Evolutionary conservation across 2,329 filamentous ascomycete species (phyloP).

Genomic region (Aspergillus phoenicis): DNA sequence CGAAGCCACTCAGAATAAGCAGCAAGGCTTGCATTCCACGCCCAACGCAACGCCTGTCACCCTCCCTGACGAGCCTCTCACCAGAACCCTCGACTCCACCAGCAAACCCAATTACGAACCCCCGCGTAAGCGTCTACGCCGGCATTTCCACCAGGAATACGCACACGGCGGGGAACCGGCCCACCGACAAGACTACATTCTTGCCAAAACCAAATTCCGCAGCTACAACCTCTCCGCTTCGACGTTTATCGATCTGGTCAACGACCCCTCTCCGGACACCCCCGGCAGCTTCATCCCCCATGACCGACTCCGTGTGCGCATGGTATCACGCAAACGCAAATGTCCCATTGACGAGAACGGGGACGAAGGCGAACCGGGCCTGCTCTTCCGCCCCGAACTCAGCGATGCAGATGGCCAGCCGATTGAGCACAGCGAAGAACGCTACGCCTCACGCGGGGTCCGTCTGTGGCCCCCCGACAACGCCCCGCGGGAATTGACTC

Average conservation of each 20-base stretch:
- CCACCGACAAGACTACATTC: conserved; percentile 43
- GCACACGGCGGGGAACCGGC: conserved; percentile 25
- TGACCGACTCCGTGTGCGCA: conserved; percentile 46
- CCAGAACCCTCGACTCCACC: conserved; percentile 29
- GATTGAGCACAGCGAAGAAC: conserved; percentile 41
- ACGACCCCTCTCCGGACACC: conserved; percentile 33
- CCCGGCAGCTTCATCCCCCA: conserved; percentile 32
- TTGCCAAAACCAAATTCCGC: conserved; percentile 48
- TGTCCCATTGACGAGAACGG: conserved; percentile 40
- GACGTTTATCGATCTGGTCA: conserved; percentile 49
- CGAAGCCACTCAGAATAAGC: conserved; percentile 25
- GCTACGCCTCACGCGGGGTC: conserved; percentile 42
- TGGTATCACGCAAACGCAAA: conserved; percentile 47
- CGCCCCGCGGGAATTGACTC: conserved; percentile 39
- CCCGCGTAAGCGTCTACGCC: conserved; percentile 40
- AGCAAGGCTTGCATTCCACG: conserved; percentile 5
- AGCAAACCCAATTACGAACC: conserved; percentile 39
- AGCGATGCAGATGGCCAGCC: conserved; percentile 27
- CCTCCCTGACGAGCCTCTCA: conserved; percentile 33
- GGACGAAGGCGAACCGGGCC: conserved; percentile 25
- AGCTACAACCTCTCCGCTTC: conserved; percentile 45
- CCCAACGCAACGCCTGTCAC: conserved; percentile 18
- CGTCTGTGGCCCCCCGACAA: conserved; percentile 47
- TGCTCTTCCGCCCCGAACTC: conserved; percentile 35
- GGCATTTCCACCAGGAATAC: conserved; percentile 46